Evolutionary conservation across 2,329 filamentous ascomycete genomes (phyloP), one percentile per base, ranked within the genome.

Genomic region (Xylaria sp.): DNA sequence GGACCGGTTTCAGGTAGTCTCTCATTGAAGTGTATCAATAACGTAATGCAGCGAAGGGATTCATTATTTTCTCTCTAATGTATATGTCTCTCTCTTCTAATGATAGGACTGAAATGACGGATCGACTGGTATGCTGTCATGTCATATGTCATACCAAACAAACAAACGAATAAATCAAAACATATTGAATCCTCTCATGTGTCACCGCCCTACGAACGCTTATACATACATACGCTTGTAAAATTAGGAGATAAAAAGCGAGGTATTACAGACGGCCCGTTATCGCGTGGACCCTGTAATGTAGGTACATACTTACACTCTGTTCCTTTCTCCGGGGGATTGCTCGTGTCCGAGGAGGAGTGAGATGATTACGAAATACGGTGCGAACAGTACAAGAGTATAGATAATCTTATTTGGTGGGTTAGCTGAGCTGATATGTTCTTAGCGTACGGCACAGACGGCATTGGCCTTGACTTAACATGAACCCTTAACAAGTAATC

Each of bases 361-460:
- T 24, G 30, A 36, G 32, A 14, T 45, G 21, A 61, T 27, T 45
- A 54, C 36, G 21, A 51, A 45, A 27, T 61, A 54, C 59, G 50
- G 56, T 51, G 34, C 34, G 34, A 4, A 11, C 34, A 7, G 34
- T 36, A 11, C 34, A 2, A 36, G 34, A 36, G 34, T 36, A 32
- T 30, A 47, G 39, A 67, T 57, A 63, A 69, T 67, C 67, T 69
- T 69, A 69, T 67, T 67, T 53, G 47, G 67, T 67, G 64, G 67
- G 56, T 48, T 64, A 51, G 45, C 47, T 27, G 56, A 51, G 42
- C 34, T 54, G 58, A 56, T 54, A 8, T 32, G 62, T 30, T 55
- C 66, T 36, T 69, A 69, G 67, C 48, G 62, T 61, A 36, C 63
- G 67, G 67, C 48, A 65, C 45, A n/a, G 47, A 60, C 58, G 58